Evolutionary conservation across 2,329 filamentous ascomycete genomes (phyloP).

Genomic region (Iodosphaeria phyllophila): DNA sequence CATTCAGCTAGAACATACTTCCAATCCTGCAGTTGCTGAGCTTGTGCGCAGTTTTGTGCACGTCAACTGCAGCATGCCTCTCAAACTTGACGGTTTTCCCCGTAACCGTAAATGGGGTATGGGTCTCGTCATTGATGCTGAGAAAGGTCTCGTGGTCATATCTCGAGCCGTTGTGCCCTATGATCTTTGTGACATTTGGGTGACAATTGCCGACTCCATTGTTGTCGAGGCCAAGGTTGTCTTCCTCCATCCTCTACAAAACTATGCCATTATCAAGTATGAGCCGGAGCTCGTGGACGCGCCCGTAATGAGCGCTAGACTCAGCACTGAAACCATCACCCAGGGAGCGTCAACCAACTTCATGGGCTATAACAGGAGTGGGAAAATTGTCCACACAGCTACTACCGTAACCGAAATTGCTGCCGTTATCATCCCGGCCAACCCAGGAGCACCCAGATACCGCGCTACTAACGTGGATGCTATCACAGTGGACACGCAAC

Average conservation of each 20-base stretch:
- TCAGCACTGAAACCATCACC: slow-evolving; percentile 66
- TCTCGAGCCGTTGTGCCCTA: slow-evolving; percentile 90
- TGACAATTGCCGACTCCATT: slow-evolving; percentile 93
- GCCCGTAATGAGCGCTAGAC: slow-evolving; percentile 72
- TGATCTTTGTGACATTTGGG: slow-evolving; percentile 86
- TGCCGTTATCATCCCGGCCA: slow-evolving; percentile 88
- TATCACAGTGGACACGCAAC: slow-evolving; percentile 85
- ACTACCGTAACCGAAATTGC: slow-evolving; percentile 95
- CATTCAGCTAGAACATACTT: slow-evolving; percentile 76
- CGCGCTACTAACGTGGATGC: slow-evolving; percentile 91
- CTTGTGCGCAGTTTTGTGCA: slow-evolving; percentile 90
- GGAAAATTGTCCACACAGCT: slow-evolving; percentile 80
- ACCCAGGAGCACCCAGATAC: slow-evolving; percentile 78
- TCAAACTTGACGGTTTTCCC: slow-evolving; percentile 96
- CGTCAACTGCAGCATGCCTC: slow-evolving; percentile 77
- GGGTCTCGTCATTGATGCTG: slow-evolving; percentile 91
- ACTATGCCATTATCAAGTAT: slow-evolving; percentile 91
- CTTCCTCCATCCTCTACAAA: slow-evolving; percentile 91
- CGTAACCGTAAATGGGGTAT: slow-evolving; percentile 89
- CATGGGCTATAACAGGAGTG: slow-evolving; percentile 94
- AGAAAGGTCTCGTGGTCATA: slow-evolving; percentile 85
- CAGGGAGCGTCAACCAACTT: slow-evolving; percentile 93
- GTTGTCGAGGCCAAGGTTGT: slow-evolving; percentile 87
- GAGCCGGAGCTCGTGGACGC: slow-evolving; percentile 86
- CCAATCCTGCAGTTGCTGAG: slow-evolving; percentile 77